Conservation (phyloP, 1,284 basidiomycete species). For the Leccinum angustisporum region DNA sequence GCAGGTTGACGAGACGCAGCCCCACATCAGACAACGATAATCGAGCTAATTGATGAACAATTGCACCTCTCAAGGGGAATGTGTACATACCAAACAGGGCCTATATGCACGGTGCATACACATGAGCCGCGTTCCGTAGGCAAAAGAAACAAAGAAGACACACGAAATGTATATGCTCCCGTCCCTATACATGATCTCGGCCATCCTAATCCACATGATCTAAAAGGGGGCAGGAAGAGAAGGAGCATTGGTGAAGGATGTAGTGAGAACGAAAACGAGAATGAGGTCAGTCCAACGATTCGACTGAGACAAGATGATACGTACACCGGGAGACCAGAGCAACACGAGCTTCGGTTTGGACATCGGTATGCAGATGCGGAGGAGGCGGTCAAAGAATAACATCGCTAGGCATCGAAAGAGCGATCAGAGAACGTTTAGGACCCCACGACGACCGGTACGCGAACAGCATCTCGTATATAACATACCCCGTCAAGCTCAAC, state of each 20-base stretch:
- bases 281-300: not conserved
- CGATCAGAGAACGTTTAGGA: no score
- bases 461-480: conserved; percentile 37
- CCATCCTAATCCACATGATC: conserved; percentile 38
- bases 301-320: not conserved
- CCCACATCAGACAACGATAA: conserved; percentile 7
- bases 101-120: conserved; percentile 5
- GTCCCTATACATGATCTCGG: conserved; percentile 35
- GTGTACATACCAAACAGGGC: conserved; percentile 26
- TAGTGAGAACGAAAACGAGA: not conserved
- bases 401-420: not conserved
- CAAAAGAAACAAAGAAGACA: conserved; percentile 13
- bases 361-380: conserved; percentile 19
- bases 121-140: conserved; percentile 4
- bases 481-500: conserved; percentile 28
- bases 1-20: conserved; percentile 33
- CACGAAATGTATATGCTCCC: conserved; percentile 39
- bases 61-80: not conserved
- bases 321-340: conserved; percentile 35
- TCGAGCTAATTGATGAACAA: not conserved
- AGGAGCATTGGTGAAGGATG: not conserved
- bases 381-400: conserved; percentile 8
- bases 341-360: conserved; percentile 19
- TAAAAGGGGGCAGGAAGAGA: conserved; percentile 8
- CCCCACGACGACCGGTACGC: conserved; percentile 10